Percentiles rank a stretch among this genome's conserved stretches.
These are phyloP conservation scores for Saccharomyces hybrid DNA, from an alignment of 1,139 yeast species.

Conservation along the genomic window DNA sequence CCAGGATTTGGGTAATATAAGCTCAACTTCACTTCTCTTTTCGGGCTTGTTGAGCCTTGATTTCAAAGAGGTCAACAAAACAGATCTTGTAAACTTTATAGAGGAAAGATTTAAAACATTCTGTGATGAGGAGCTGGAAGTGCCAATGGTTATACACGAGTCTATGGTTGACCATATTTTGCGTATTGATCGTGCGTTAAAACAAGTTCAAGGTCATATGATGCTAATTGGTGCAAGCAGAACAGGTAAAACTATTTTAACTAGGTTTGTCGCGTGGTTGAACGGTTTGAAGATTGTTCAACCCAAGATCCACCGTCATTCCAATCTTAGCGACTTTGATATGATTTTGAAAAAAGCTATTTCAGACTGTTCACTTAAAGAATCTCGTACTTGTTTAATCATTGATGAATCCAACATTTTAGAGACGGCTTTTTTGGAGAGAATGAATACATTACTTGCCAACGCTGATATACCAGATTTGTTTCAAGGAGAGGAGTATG, in stretches of 20 bases:
- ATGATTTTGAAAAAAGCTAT: constrained; percentile 50
- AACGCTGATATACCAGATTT: constrained; percentile 91
- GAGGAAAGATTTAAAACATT: constrained; percentile 61
- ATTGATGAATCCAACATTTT: constrained; percentile 75
- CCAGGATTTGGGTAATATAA: constrained; percentile 35
- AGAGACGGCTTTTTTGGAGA: constrained; percentile 74
- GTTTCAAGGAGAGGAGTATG: constrained; percentile 68
- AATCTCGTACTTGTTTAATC: constrained; percentile 62
- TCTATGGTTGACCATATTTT: constrained; percentile 69
- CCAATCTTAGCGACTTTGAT: constrained; percentile 61
- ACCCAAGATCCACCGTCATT: constrained; percentile 50
- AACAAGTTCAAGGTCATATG: constrained; percentile 86
- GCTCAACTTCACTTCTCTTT: constrained; percentile 49
- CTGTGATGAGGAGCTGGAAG: constrained; percentile 67
- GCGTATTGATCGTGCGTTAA: constrained; percentile 72
- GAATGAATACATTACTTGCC: constrained; percentile 87
- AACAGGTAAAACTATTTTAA: constrained; percentile 71
- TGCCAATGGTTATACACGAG: constrained; percentile 55
- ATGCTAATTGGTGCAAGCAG: constrained; percentile 82
- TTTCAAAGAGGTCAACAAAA: constrained; percentile 50
- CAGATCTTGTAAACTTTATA: constrained; percentile 48
- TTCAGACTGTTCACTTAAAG: constrained; percentile 42
- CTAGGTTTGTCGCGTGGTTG: constrained; percentile 87
- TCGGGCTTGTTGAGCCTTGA: constrained; percentile 65
- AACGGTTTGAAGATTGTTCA: constrained; percentile 64